phyloP scores from a whole-genome alignment of 352 stramenopile genomes.

The Globisporangium barbulae region DNA sequence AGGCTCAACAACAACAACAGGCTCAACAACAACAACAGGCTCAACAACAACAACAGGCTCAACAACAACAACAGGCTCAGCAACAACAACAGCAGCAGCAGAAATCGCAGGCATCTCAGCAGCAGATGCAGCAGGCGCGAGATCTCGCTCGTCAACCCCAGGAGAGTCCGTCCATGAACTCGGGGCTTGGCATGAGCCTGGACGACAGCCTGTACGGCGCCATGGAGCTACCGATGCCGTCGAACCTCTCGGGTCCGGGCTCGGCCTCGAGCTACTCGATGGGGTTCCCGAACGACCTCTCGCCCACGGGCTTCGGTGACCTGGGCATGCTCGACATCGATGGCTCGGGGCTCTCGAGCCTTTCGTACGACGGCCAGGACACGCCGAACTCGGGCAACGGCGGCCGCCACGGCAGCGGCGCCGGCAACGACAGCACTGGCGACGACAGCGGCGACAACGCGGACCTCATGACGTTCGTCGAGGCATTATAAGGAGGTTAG shows the following conservation, averaged over 20 bases:
- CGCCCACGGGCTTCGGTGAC: slow-evolving; percentile 67
- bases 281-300: slow-evolving; percentile 61
- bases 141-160: slow-evolving; percentile 15
- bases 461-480: slow-evolving; percentile 75
- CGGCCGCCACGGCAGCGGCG: slow-evolving; percentile 21
- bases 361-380: slow-evolving; percentile 41
- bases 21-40: slow-evolving; percentile 26
- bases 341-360: slow-evolving; percentile 32
- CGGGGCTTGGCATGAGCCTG: slow-evolving; percentile 42
- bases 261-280: slow-evolving; percentile 44
- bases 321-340: slow-evolving; percentile 69
- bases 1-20: slow-evolving; percentile 8
- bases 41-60: slow-evolving; percentile 25
- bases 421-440: slow-evolving; percentile 24
- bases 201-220: slow-evolving; percentile 59
- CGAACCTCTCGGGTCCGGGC: slow-evolving; percentile 32
- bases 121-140: slow-evolving; percentile 16
- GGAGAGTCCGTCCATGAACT: slow-evolving; percentile 48
- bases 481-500: slow-evolving; percentile 38
- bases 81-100: slow-evolving; percentile 16
- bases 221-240: slow-evolving; percentile 68
- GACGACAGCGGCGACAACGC: slow-evolving; percentile 45
- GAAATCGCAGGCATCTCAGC: slow-evolving; percentile 27
- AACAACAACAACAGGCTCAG: slow-evolving; percentile 15
- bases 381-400: slow-evolving; percentile 25